Evolutionary conservation across 805 yeast species (phyloP).

Genomic region (Candida insectalens): DNA sequence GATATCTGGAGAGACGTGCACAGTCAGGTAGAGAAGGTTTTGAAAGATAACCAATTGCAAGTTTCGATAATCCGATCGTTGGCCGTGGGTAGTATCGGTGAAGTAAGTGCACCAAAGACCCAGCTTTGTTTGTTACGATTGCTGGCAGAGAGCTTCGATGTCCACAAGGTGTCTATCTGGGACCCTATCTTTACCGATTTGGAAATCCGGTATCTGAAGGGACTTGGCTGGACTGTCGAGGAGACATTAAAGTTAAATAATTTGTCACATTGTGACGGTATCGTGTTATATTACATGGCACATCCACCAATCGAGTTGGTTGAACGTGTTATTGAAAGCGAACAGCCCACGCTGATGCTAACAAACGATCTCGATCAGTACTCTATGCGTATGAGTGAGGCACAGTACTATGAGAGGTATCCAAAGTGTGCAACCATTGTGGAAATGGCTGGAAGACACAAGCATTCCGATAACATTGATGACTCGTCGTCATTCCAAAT

Average conservation of each 20-base stretch:
- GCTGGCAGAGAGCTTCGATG: constrained; percentile 7
- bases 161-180: constrained; percentile 14
- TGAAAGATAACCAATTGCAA: no score
- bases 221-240: no score
- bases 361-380: constrained; percentile 23
- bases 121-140: constrained; percentile 19
- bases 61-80: no score
- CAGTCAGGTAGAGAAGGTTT: no score
- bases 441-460: no score
- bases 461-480: no score
- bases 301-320: constrained; percentile 23
- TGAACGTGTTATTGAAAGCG: constrained; percentile 14
- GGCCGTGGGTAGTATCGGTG: constrained; percentile 21
- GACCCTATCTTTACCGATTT: constrained; percentile 22
- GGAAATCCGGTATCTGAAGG: constrained; percentile 17
- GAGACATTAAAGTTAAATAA: constrained; percentile 4
- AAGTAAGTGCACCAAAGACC: constrained; percentile 16
- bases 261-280: no score
- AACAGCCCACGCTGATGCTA: constrained; percentile 18
- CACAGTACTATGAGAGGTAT: constrained; percentile 18
- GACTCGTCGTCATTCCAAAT: no score
- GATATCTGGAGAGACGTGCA: no score
- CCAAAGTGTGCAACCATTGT: constrained; percentile 20
- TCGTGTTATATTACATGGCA: constrained; percentile 25
- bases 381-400: constrained; percentile 16